Conservation (phyloP, 75 land plant genomes). For the Azolla pinnata region DNA sequence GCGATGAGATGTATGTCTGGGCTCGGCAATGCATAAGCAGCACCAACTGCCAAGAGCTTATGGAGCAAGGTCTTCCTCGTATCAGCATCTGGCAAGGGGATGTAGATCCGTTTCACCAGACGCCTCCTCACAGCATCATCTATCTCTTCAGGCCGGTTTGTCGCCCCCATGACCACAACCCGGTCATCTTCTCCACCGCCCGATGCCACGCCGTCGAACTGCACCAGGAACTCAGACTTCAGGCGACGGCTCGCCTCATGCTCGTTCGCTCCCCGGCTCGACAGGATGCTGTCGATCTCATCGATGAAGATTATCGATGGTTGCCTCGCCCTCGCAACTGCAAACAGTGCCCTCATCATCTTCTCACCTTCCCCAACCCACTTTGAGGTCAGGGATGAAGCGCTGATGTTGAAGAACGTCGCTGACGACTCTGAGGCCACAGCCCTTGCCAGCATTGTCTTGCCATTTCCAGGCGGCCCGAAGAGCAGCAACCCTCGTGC, state of each 20-base stretch:
- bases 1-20: conserved; percentile 65
- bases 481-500: conserved; percentile 91
- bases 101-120: conserved; percentile 91
- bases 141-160: conserved; percentile 92
- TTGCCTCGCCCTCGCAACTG: conserved; percentile 73
- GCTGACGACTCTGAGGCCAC: conserved; percentile 95
- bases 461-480: conserved; percentile 99
- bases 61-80: conserved; percentile 62
- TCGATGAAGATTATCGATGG: conserved; percentile 97
- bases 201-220: conserved; percentile 92
- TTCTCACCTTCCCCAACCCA: conserved; percentile 99
- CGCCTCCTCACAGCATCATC: conserved; percentile 98
- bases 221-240: conserved; percentile 91
- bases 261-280: conserved; percentile 67
- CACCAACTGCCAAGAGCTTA: conserved; percentile 70
- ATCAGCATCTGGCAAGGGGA: conserved; percentile 80
- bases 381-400: conserved; percentile 92
- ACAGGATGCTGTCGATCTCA: conserved; percentile 99
- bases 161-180: conserved; percentile 93
- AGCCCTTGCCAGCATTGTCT: conserved; percentile 98
- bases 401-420: conserved; percentile 90
- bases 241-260: conserved; percentile 95
- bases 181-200: conserved; percentile 67
- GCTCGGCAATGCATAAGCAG: conserved; percentile 61
- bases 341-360: conserved; percentile 82